Conservation (phyloP, 192 early-diverging fungal genomes). For the Coemansia sp. region DNA sequence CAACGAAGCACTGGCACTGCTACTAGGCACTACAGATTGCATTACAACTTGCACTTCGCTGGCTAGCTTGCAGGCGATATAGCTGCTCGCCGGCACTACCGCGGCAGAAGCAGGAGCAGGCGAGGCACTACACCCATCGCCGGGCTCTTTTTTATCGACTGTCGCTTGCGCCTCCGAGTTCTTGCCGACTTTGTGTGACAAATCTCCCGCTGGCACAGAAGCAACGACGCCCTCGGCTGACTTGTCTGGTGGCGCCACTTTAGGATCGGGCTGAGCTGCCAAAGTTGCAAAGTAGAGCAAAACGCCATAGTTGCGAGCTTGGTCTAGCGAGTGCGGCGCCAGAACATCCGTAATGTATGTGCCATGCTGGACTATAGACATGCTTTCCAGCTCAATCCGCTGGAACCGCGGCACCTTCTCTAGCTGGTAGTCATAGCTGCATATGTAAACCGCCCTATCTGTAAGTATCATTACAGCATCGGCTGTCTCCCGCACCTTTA, state of each 20-base stretch:
- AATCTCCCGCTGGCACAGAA: background rate
- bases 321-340: conserved; percentile 41
- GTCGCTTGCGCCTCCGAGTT: background rate
- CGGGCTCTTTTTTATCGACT: background rate
- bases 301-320: conserved; percentile 31
- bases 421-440: conserved; percentile 65
- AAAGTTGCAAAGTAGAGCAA: conserved; percentile 22
- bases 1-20: background rate
- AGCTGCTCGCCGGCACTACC: conserved; percentile 3
- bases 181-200: background rate
- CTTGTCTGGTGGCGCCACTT: background rate
- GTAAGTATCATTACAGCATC: conserved; percentile 70
- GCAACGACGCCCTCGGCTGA: background rate
- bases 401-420: conserved; percentile 68
- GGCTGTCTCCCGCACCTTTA: conserved; percentile 48
- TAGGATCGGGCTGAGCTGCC: background rate
- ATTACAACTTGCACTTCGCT: conserved; percentile 46
- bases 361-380: conserved; percentile 61
- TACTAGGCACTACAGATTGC: conserved; percentile 14
- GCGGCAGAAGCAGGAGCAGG: background rate
- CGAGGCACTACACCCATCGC: background rate
- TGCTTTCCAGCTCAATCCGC: conserved; percentile 57
- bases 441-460: conserved; percentile 64
- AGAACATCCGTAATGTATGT: conserved; percentile 40
- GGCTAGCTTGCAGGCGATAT: conserved; percentile 36